Evolutionary conservation across 306 rosid species (phyloP).

Genomic region (Cicer pinnatifidum): DNA sequence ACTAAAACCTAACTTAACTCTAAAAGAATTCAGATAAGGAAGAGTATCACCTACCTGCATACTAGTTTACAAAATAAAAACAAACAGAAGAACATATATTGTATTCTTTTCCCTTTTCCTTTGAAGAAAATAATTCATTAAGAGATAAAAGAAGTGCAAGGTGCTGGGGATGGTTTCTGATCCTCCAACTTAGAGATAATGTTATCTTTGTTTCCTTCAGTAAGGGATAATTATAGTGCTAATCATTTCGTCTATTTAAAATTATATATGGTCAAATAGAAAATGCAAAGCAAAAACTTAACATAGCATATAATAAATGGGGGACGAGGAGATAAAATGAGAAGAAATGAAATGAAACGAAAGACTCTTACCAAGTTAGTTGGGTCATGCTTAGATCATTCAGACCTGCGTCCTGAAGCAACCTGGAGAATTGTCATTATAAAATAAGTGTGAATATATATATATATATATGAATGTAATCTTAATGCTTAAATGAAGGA

Average conservation of each 20-base stretch:
- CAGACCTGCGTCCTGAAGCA: slow-evolving; percentile 84
- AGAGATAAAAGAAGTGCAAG: slow-evolving; percentile 29
- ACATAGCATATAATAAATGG: slow-evolving; percentile 11
- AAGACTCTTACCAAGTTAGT: slow-evolving; percentile 70
- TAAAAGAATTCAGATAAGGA: background rate
- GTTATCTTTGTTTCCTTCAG: slow-evolving; percentile 1
- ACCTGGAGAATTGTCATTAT: slow-evolving; percentile 57
- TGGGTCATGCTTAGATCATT: slow-evolving; percentile 81
- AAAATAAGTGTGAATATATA: slow-evolving; percentile 29
- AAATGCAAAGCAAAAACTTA: background rate
- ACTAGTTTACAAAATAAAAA: background rate
- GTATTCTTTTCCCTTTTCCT: background rate
- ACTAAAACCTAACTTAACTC: background rate
- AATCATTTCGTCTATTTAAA: slow-evolving; percentile 15
- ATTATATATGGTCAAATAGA: background rate
- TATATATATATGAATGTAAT: slow-evolving; percentile 30
- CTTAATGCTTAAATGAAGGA: slow-evolving; percentile 21
- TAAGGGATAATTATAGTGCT: slow-evolving; percentile 12
- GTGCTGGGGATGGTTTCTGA: slow-evolving; percentile 6
- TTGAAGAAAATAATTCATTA: background rate
- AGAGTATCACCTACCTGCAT: background rate
- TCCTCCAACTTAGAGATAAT: slow-evolving; percentile 7
- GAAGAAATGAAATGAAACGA: slow-evolving; percentile 20
- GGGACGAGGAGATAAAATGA: background rate
- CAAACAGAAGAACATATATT: background rate